Percentiles rank a stretch among this genome's conserved stretches.
Conservation (phyloP, 805 yeast species). For the Saturnispora besseyi region DNA sequence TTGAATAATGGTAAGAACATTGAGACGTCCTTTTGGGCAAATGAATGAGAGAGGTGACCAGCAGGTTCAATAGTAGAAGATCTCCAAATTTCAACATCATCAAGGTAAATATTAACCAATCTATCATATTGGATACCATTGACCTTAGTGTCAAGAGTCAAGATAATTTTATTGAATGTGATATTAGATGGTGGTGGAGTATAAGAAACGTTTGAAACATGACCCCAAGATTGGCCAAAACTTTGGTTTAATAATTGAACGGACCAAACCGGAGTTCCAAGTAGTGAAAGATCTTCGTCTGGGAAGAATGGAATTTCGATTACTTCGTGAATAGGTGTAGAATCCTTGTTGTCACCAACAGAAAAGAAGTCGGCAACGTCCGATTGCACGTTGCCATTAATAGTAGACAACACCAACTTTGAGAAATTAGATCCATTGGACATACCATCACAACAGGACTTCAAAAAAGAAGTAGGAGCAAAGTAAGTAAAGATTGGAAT, state of each 20-base stretch:
- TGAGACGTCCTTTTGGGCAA: conserved; percentile 55
- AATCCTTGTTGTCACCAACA: background rate
- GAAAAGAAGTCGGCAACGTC: background rate
- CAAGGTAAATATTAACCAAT: conserved; percentile 52
- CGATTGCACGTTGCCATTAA: background rate
- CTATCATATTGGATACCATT: conserved; percentile 59
- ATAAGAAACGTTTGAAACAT: conserved; percentile 37
- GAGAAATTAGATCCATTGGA: background rate
- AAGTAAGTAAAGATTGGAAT: background rate
- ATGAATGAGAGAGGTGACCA: conserved; percentile 38
- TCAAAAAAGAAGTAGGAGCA: background rate
- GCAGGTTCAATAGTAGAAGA: conserved; percentile 79
- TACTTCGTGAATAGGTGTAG: conserved; percentile 19
- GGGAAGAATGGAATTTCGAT: conserved; percentile 27
- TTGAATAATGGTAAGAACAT: conserved; percentile 42
- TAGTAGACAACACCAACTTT: background rate
- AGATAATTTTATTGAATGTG: conserved; percentile 43
- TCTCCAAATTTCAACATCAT: conserved; percentile 69
- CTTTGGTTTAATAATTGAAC: conserved; percentile 35
- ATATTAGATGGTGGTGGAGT: conserved; percentile 36
- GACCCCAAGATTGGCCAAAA: conserved; percentile 56
- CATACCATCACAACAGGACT: background rate
- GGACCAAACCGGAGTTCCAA: conserved; percentile 32
- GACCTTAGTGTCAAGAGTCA: conserved; percentile 44
- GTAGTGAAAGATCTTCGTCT: conserved; percentile 13